phyloP scores from a whole-genome alignment of 495 filamentous ascomycete genomes.

The Parathielavia hyrcaniae region DNA sequence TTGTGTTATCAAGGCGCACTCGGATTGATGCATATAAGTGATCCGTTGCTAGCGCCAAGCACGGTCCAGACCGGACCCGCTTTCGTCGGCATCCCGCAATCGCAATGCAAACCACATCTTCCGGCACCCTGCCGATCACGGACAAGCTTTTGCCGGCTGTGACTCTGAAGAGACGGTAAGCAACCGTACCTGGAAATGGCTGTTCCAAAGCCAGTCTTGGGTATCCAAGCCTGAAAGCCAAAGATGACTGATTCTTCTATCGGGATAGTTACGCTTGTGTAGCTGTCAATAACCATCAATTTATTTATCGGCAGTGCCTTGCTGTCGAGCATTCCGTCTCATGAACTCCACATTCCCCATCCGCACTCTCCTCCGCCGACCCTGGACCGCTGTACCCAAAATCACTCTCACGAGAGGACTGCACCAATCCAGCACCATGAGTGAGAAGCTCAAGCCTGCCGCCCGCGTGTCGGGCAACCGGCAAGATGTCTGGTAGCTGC shows the following conservation, averaged over 20 bases:
- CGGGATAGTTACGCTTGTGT: not conserved
- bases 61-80: not conserved
- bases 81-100: conserved; percentile 5
- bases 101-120: not conserved
- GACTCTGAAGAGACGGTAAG: not conserved
- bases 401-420: conserved; percentile 16
- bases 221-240: not conserved
- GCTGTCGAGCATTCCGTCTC: not conserved
- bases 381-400: conserved; percentile 3
- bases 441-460: conserved; percentile 57
- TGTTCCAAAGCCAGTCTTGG: conserved; percentile 6
- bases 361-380: conserved; percentile 12
- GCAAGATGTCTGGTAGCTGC: conserved; percentile 86
- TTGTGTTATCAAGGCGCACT: not conserved
- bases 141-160: conserved; percentile 7
- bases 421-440: conserved; percentile 29
- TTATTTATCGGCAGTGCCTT: not conserved
- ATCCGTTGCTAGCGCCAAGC: not conserved
- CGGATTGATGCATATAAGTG: conserved; percentile 12
- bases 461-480: conserved; percentile 68
- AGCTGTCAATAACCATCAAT: too few species aligned
- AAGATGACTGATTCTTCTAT: not conserved
- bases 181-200: conserved; percentile 2
- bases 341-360: conserved; percentile 10
- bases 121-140: conserved; percentile 15